Evolutionary conservation across 1,284 basidiomycete genomes (phyloP).

Genomic region (Marasmius sp.): DNA sequence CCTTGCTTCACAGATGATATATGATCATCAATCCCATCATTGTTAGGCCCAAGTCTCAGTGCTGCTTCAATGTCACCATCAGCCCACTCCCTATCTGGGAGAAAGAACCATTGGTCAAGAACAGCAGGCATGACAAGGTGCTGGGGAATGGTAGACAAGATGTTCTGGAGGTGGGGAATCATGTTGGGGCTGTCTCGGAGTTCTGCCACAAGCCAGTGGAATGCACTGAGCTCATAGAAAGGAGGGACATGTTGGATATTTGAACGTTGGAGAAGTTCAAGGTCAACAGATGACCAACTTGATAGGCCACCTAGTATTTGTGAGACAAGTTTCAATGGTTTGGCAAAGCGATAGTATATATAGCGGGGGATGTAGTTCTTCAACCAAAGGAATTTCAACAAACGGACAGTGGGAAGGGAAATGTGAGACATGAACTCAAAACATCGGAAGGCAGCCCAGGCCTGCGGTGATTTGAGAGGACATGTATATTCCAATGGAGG

Average conservation of each 20-base stretch:
- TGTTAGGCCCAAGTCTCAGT: no score
- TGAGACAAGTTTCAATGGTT: no score
- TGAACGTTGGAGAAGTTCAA: neutral
- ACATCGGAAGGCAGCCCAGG: neutral
- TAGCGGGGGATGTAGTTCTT: no score
- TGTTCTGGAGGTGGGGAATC: neutral
- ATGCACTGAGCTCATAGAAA: neutral
- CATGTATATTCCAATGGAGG: neutral
- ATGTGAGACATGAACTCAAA: neutral
- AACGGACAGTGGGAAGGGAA: no score
- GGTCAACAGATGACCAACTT: neutral
- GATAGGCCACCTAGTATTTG: no score
- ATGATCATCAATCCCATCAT: no score
- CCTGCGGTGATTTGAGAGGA: neutral
- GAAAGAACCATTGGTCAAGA: neutral
- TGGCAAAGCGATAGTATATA: no score
- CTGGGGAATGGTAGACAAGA: neutral
- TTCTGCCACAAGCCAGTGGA: neutral
- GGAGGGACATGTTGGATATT: neutral
- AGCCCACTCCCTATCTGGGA: no score
- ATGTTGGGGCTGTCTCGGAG: neutral
- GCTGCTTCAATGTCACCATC: no score
- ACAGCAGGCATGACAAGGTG: neutral
- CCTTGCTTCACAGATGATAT: no score
- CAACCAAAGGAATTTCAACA: no score